These are phyloP conservation scores for Venturia pyrina DNA, from an alignment of 2,329 filamentous ascomycete genomes.

Conservation along the genomic window DNA sequence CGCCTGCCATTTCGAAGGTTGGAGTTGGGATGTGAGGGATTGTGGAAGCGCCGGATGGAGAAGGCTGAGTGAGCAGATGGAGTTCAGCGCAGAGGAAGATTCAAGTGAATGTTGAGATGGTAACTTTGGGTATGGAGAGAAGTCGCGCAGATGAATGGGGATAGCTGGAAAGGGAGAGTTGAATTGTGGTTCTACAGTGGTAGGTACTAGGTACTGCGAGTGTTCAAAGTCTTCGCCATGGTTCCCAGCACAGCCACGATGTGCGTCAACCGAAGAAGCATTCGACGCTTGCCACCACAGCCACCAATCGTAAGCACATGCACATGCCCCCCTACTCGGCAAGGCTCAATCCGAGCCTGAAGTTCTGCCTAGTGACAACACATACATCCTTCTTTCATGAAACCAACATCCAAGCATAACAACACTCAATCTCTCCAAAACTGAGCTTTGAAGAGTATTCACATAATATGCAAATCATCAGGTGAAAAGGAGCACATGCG, in stretches of 20 bases:
- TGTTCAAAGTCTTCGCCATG: background rate
- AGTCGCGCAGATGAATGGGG: background rate
- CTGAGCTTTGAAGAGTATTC: too few relatives aligned
- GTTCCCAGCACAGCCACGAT: background rate
- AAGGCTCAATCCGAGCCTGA: background rate
- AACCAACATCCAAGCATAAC: too few relatives aligned
- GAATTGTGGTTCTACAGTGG: background rate
- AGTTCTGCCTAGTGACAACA: background rate
- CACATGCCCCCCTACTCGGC: too few relatives aligned
- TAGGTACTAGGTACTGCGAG: background rate
- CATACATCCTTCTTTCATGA: too few relatives aligned
- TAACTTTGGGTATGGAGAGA: background rate
- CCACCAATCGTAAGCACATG: too few relatives aligned
- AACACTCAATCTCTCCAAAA: too few relatives aligned
- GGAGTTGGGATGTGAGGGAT: background rate
- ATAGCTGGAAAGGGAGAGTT: background rate
- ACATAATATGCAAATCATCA: too few relatives aligned
- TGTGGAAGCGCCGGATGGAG: background rate
- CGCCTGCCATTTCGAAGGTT: background rate
- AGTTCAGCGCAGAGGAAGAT: background rate
- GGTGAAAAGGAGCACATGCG: too few relatives aligned
- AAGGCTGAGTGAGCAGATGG: background rate
- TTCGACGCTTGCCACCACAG: too few relatives aligned
- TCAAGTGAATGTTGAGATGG: background rate
- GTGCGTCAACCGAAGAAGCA: too few relatives aligned